phyloP scores from a whole-genome alignment of 768 basidiomycete genomes.

The Rhodotorula paludigena region DNA sequence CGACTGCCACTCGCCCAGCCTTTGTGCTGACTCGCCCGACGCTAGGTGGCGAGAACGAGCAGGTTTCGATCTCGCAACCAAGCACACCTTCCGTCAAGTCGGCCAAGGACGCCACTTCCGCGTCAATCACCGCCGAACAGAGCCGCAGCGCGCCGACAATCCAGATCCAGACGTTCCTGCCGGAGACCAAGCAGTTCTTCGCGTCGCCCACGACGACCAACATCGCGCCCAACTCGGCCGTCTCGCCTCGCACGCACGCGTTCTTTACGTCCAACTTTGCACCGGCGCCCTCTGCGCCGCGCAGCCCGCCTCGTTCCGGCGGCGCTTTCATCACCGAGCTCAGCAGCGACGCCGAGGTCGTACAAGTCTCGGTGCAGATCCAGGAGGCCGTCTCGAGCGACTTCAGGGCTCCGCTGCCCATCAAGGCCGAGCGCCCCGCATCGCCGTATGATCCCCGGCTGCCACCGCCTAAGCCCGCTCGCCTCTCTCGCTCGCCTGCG shows the following conservation, averaged over 20 bases:
- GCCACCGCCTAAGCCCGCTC: not conserved
- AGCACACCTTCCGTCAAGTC: not conserved
- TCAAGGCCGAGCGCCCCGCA: not conserved
- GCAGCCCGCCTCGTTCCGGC: conserved; percentile 11
- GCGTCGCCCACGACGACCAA: conserved; percentile 9
- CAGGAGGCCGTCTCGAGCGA: not conserved
- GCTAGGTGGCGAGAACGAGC: conserved; percentile 5
- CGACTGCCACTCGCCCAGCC: not conserved
- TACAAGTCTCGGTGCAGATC: not conserved
- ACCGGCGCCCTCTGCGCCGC: not conserved
- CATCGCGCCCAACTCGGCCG: conserved; percentile 8
- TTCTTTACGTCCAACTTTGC: conserved; percentile 14
- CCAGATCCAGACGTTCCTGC: conserved; percentile 9
- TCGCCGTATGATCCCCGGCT: not conserved
- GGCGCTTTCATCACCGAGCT: conserved; percentile 13
- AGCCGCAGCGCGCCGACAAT: not conserved
- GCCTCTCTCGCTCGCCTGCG: not conserved
- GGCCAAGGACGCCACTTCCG: not conserved
- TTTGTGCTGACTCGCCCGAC: conserved; percentile 13
- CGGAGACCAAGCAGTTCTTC: not conserved
- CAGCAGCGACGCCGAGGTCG: too few relatives aligned
- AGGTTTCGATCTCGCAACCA: not conserved
- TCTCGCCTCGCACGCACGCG: conserved; percentile 15
- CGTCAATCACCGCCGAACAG: not conserved
- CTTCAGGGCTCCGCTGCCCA: too few relatives aligned